Evolutionary conservation across 495 filamentous ascomycete genomes (phyloP).

Genomic region (Astrocystis sublimbata): DNA sequence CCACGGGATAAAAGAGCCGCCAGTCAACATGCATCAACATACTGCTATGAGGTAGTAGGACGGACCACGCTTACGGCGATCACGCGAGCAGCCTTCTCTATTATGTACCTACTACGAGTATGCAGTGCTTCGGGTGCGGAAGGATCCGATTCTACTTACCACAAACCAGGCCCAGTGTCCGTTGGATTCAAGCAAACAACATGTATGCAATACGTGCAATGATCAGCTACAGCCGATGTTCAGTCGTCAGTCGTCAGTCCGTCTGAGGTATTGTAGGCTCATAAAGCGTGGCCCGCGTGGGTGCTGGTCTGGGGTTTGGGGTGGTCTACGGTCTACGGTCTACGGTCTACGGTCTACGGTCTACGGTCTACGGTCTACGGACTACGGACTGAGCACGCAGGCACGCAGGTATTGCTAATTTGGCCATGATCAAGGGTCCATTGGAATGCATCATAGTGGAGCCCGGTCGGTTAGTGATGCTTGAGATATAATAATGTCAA

Average conservation of each 20-base stretch:
- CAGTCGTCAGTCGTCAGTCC: not conserved
- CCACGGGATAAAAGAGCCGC: not conserved
- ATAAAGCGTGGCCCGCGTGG: no score
- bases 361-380: no score
- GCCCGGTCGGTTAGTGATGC: not conserved
- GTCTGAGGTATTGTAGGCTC: constrained; percentile 2
- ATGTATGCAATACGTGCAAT: not conserved
- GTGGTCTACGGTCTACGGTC: no score
- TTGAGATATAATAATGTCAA: constrained; percentile 9
- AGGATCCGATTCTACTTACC: constrained; percentile 10
- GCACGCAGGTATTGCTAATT: constrained; percentile 9
- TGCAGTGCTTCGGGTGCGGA: constrained; percentile 1
- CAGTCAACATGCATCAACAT: not conserved
- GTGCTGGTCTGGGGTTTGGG: no score
- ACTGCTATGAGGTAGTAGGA: not conserved
- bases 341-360: no score
- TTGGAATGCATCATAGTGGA: not conserved
- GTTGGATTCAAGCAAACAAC: constrained; percentile 1
- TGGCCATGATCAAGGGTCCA: constrained; percentile 6
- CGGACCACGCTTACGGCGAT: constrained; percentile 13
- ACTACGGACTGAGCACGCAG: not conserved
- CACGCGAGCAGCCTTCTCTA: constrained; percentile 16
- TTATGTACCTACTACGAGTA: no score
- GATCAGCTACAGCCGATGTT: not conserved
- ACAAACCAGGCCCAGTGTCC: constrained; percentile 13